Base-by-base conservation (phyloP, 495 filamentous ascomycete genomes). In the Lasiosphaeriaceae sp. region DNA sequence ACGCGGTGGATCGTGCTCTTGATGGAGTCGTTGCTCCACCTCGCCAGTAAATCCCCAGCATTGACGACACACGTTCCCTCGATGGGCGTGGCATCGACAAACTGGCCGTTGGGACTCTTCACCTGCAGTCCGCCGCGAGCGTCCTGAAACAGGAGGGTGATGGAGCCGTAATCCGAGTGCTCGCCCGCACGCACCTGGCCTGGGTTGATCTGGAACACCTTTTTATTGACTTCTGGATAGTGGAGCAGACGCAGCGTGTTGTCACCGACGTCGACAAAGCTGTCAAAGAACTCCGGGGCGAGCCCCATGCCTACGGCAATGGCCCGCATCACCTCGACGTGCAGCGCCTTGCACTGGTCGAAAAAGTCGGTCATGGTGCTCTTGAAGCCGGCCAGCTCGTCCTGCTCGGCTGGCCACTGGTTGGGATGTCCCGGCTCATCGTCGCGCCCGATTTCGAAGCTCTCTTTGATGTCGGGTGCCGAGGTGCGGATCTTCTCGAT, bases 91-190 rank as follows among this genome's bases (percentile, higher is more conserved):
- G 89, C 93, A 64, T 96, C 84, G 17, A 96, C 83, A 67, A 91
- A 97, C 0, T 77, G 84, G 0, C 89, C 89, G 26, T 81, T 83
- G 0, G 90, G 89, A 37, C 82, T 86, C 65, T 84, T 82, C 11
- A 96, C 92, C 72, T 97, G 92, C 55, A 97, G 66, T 0, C 93
- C 93, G 1, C 93, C 93, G 22, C 83, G 74, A 37, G 74, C 61
- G 73, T 96, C 93, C 68, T 97, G 93, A 73, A 97, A 97, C 17
- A 97, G 79, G 31, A 96, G 72, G 1, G 93, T 96, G 59, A 96
- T 81, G 0, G 83, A 89, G 2, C 92, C 93, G 63, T 96, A 96
- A 64, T 97, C 93, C 17, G 85, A 89, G 66, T 97, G 93, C 31
- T 85, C 88, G 0, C 91, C 93, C 0, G 92, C 90, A 2, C 93